phyloP scores from a whole-genome alignment of 1,284 basidiomycete species.

The Wolfiporia cocos region DNA sequence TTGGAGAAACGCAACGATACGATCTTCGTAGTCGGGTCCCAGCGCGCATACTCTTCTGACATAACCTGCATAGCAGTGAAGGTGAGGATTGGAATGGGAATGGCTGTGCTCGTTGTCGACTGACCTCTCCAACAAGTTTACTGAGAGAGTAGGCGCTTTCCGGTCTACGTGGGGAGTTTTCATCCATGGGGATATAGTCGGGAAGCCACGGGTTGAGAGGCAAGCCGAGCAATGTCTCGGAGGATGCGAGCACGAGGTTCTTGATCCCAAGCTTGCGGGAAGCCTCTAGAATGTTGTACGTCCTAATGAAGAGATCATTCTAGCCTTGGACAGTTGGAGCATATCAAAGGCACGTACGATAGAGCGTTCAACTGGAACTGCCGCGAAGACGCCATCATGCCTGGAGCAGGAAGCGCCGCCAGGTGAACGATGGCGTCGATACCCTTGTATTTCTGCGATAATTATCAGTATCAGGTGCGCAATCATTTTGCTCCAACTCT shows the following conservation, averaged over 20 bases:
- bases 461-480: background rate
- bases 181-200: constrained; percentile 8
- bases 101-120: background rate
- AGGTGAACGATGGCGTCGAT: constrained; percentile 8
- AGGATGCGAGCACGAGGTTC: constrained; percentile 9
- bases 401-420: constrained; percentile 6
- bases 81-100: background rate
- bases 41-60: constrained; percentile 6
- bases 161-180: constrained; percentile 8
- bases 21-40: constrained; percentile 8
- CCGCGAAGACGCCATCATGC: constrained; percentile 5
- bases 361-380: constrained; percentile 7
- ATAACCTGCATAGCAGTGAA: too few species aligned
- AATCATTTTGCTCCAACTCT: too few species aligned
- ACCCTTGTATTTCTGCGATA: constrained; percentile 5
- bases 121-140: constrained; percentile 9
- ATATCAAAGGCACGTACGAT: constrained; percentile 1
- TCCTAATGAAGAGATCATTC: background rate
- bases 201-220: constrained; percentile 8
- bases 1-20: constrained; percentile 7
- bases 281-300: constrained; percentile 10
- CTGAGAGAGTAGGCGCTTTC: constrained; percentile 9
- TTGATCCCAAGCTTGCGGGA: constrained; percentile 10
- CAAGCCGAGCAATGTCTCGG: constrained; percentile 9
- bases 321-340: background rate